phyloP scores from a whole-genome alignment of 345 rosid species.

The Laguncularia racemosa region DNA sequence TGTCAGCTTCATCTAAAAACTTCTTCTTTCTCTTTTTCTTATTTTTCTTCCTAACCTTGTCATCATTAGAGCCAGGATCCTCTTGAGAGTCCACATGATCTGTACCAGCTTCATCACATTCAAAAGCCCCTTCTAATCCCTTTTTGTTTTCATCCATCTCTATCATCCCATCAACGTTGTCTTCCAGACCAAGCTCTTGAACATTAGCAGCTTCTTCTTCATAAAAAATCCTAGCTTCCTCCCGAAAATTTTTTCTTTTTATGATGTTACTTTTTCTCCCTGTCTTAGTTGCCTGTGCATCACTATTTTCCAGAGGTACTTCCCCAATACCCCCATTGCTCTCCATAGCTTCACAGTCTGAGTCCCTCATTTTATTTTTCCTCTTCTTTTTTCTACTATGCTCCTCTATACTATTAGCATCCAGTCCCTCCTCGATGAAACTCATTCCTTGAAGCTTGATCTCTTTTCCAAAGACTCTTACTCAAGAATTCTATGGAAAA shows the following conservation, averaged over 20 bases:
- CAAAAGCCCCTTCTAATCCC: neutral
- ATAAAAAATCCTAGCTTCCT: slow-evolving; percentile 19
- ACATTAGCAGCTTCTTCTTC: slow-evolving; percentile 16
- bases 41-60: neutral
- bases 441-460: too few species aligned
- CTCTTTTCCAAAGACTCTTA: too few species aligned
- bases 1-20: slow-evolving; percentile 7
- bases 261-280: neutral
- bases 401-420: neutral
- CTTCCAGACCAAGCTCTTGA: slow-evolving; percentile 1
- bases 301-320: neutral
- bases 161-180: slow-evolving; percentile 1
- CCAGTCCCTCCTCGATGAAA: neutral
- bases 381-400: slow-evolving; percentile 2
- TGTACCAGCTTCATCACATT: slow-evolving; percentile 4
- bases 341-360: neutral
- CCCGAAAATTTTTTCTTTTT: slow-evolving; percentile 11
- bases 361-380: neutral
- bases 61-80: slow-evolving; percentile 2
- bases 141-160: neutral
- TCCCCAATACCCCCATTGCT: neutral
- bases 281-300: neutral
- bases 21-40: slow-evolving; percentile 12
- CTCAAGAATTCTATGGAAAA: too few species aligned
- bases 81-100: neutral